phyloP scores from a whole-genome alignment of 1,139 yeast genomes.

The Kodamaea derodonti region DNA sequence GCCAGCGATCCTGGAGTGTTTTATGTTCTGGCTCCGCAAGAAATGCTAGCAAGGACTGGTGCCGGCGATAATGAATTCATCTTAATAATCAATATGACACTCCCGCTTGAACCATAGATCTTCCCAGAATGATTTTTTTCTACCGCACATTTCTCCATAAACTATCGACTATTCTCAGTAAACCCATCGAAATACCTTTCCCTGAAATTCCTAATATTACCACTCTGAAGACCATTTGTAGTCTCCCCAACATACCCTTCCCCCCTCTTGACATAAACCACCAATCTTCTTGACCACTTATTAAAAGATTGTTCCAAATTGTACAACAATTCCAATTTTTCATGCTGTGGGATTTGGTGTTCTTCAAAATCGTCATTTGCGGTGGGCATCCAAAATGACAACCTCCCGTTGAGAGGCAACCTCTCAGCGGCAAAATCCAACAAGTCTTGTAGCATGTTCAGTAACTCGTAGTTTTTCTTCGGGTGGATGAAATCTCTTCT shows the following conservation, averaged over 20 bases:
- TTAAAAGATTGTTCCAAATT: conserved; percentile 84
- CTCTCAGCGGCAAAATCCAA: conserved; percentile 68
- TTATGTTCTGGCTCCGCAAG: too few relatives aligned
- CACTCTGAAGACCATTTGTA: conserved; percentile 39
- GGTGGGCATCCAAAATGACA: conserved; percentile 98
- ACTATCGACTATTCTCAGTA: conserved; percentile 25
- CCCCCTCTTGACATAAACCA: conserved; percentile 75
- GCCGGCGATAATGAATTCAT: too few relatives aligned
- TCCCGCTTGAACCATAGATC: too few relatives aligned
- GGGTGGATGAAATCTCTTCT: conserved; percentile 88
- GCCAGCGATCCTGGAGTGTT: too few relatives aligned
- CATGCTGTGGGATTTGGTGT: conserved; percentile 78
- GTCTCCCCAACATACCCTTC: conserved; percentile 55
- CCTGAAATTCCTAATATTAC: conserved; percentile 58
- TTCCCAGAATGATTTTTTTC: too few relatives aligned
- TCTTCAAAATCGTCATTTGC: conserved; percentile 81
- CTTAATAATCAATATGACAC: too few relatives aligned
- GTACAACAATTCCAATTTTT: conserved; percentile 63
- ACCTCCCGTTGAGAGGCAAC: conserved; percentile 69
- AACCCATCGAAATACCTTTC: conserved; percentile 77
- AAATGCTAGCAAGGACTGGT: too few relatives aligned
- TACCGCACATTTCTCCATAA: too few relatives aligned
- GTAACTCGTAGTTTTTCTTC: conserved; percentile 83
- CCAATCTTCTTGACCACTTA: conserved; percentile 85
- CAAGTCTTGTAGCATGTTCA: conserved; percentile 71